Conservation (phyloP, 1,284 basidiomycete species). For the Trametes versicolor region DNA sequence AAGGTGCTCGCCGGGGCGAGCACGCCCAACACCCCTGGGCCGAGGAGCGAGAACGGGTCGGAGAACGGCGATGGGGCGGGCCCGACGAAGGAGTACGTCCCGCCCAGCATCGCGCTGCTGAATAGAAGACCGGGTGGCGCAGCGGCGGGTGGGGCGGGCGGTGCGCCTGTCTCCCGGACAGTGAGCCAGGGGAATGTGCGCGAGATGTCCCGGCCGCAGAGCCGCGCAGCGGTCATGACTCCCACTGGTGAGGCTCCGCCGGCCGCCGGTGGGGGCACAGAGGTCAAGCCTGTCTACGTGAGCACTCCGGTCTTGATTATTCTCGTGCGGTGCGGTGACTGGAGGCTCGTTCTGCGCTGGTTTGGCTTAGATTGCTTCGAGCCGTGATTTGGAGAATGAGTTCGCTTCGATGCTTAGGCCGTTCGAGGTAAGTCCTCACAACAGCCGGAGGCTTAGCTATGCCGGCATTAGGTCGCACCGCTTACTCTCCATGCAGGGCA, state of each 20-base stretch:
- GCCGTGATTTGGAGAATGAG: constrained; percentile 87
- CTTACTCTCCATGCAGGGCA: constrained; percentile 65
- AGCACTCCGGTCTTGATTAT: constrained; percentile 41
- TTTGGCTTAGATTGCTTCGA: constrained; percentile 78
- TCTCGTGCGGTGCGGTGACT: constrained; percentile 17
- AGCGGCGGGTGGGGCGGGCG: constrained; percentile 21
- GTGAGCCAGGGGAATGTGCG: constrained; percentile 58
- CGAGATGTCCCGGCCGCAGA: constrained; percentile 62
- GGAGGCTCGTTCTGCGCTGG: constrained; percentile 22
- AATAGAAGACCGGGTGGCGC: constrained; percentile 55
- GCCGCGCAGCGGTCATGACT: constrained; percentile 60
- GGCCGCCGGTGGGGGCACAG: constrained; percentile 52
- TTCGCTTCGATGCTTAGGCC: constrained; percentile 80
- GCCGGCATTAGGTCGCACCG: constrained; percentile 21
- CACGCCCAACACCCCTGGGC: constrained; percentile 50
- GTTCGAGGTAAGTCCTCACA: constrained; percentile 71
- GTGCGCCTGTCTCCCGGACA: constrained; percentile 51
- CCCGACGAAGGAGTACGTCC: constrained; percentile 65
- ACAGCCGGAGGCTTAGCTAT: neutral
- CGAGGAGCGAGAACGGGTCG: constrained; percentile 61
- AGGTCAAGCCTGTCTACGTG: constrained; percentile 79
- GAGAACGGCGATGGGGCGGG: constrained; percentile 62
- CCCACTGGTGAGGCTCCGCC: constrained; percentile 50
- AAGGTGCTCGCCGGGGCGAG: constrained; percentile 61
- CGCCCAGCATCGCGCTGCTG: constrained; percentile 75